These are phyloP conservation scores for Trichosporon coremiiforme DNA, from an alignment of 1,284 basidiomycete genomes.

Conservation along the genomic window DNA sequence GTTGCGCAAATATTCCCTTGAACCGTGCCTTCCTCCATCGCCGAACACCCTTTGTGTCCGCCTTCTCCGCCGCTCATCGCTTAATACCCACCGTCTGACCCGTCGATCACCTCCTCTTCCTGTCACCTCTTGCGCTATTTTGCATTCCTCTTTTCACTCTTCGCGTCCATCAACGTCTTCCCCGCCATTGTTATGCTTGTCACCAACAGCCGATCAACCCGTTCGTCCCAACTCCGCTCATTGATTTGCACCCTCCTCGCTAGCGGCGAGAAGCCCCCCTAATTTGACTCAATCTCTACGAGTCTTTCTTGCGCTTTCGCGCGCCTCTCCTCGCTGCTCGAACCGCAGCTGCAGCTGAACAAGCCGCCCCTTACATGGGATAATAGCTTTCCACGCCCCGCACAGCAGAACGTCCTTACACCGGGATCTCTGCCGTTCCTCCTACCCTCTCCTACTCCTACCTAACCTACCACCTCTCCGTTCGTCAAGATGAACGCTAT, in stretches of 20 bases:
- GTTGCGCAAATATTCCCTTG: constrained; percentile 16
- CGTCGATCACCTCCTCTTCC: background rate
- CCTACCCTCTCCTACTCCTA: constrained; percentile 16
- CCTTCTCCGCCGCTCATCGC: background rate
- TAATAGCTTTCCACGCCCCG: constrained; percentile 29
- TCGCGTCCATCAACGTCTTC: constrained; percentile 3
- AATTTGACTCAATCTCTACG: constrained; percentile 41
- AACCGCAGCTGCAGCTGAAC: constrained; percentile 20
- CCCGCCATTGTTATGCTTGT: constrained; percentile 11
- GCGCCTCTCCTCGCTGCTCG: constrained; percentile 23
- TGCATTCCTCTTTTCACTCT: background rate
- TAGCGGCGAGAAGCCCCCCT: constrained; percentile 54
- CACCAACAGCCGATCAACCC: constrained; percentile 42
- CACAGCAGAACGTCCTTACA: background rate
- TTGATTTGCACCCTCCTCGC: constrained; percentile 52
- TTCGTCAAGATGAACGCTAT: constrained; percentile 52
- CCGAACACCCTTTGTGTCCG: constrained; percentile 1
- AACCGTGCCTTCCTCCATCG: constrained; percentile 3
- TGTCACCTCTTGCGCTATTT: background rate
- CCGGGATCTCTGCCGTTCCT: constrained; percentile 16
- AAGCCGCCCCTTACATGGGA: constrained; percentile 34
- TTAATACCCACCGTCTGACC: background rate
- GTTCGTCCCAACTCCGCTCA: constrained; percentile 48
- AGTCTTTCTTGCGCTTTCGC: constrained; percentile 16
- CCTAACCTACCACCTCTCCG: constrained; percentile 2